These are phyloP conservation scores for Geotrichum reessii DNA, from an alignment of 1,139 yeast species.

Conservation along the genomic window DNA sequence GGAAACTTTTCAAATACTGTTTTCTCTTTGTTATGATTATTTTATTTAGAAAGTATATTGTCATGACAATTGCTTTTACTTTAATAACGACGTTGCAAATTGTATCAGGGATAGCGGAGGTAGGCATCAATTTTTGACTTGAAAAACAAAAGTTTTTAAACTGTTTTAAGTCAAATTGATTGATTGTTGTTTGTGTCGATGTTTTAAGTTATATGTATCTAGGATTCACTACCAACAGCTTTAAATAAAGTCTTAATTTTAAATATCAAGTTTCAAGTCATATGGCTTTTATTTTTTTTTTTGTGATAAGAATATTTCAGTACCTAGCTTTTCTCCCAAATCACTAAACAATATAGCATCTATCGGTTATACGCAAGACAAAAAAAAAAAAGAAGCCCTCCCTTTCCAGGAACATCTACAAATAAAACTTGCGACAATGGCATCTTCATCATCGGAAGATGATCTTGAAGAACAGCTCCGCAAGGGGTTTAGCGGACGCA, in stretches of 20 bases:
- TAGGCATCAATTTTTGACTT: background rate
- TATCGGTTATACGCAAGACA: background rate
- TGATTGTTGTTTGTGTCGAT: too few relatives aligned
- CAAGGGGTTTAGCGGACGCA: conserved; percentile 4
- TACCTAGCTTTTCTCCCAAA: background rate
- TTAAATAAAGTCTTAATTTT: too few relatives aligned
- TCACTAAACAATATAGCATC: background rate
- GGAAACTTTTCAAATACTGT: background rate
- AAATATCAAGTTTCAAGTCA: background rate
- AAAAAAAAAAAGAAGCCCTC: background rate
- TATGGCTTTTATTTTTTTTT: background rate
- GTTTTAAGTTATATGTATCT: too few relatives aligned
- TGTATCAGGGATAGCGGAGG: background rate
- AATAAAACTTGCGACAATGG: background rate
- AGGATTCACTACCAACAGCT: too few relatives aligned
- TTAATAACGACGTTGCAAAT: background rate
- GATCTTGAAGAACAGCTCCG: conserved; percentile 9
- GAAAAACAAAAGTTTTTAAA: too few relatives aligned
- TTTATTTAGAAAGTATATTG: background rate
- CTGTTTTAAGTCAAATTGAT: too few relatives aligned
- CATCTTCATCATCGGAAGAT: conserved; percentile 9
- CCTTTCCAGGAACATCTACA: background rate
- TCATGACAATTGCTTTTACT: background rate
- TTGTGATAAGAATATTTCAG: background rate
- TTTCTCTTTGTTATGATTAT: background rate